Evolutionary conservation across 257 asterid species (phyloP).

Genomic region (Solanum pinnatisectum): DNA sequence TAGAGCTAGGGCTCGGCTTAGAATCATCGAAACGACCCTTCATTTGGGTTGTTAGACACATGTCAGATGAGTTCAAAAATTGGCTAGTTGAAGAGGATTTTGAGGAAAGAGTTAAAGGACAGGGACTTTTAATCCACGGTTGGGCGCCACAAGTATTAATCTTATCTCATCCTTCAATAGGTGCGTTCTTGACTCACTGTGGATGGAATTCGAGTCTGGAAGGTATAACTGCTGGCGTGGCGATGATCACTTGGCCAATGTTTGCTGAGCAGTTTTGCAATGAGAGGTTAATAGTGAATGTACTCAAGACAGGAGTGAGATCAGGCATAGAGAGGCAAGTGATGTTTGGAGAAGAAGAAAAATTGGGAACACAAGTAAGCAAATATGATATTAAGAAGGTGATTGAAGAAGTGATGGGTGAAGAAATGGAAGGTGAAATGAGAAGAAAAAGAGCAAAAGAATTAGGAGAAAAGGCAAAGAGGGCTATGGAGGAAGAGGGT

Average conservation of each 20-base stretch:
- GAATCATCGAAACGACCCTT: slow-evolving; percentile 22
- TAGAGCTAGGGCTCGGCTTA: slow-evolving; percentile 39
- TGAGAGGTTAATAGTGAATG: slow-evolving; percentile 18
- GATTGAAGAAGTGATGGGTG: slow-evolving; percentile 12
- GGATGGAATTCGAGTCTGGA: slow-evolving; percentile 19
- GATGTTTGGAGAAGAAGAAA: slow-evolving; percentile 5
- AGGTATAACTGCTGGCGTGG: slow-evolving; percentile 4
- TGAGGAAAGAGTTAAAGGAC: slow-evolving; percentile 2
- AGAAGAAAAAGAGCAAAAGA: slow-evolving; percentile 27
- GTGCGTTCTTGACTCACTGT: slow-evolving; percentile 10
- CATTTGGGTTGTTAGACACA: slow-evolving; percentile 2
- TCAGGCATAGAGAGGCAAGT: slow-evolving; percentile 12
- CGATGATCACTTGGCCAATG: slow-evolving; percentile 26
- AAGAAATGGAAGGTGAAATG: slow-evolving; percentile 14
- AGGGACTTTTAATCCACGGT: slow-evolving; percentile 9
- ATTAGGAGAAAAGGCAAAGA: slow-evolving; percentile 23
- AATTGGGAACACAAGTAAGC: not conserved
- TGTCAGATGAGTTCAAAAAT: not conserved
- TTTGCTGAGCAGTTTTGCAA: slow-evolving; percentile 33
- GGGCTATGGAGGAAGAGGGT: slow-evolving; percentile 23
- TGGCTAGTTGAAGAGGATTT: not conserved
- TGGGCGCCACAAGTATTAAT: slow-evolving; percentile 21
- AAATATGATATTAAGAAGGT: slow-evolving; percentile 14
- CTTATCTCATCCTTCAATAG: slow-evolving; percentile 6
- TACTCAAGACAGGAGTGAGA: slow-evolving; percentile 20